Conservation (phyloP, 2,329 filamentous ascomycete genomes). For the Trichoderma sp. region DNA sequence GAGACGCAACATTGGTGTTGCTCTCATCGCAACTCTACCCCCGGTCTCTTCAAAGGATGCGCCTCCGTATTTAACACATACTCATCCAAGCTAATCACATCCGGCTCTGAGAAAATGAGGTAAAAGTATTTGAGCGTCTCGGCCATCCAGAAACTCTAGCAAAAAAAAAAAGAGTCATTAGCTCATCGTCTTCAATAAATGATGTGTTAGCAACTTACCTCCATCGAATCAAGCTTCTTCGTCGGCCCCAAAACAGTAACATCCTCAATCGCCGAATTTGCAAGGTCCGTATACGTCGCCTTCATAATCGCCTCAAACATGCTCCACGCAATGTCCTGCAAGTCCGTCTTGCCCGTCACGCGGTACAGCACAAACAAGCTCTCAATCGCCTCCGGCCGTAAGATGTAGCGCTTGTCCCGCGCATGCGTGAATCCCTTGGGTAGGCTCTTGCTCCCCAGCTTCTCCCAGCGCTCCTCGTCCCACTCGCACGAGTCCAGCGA, state of each 20-base stretch:
- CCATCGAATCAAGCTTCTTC: constrained; percentile 61
- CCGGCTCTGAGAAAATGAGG: constrained; percentile 67
- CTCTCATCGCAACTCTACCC: constrained; percentile 1
- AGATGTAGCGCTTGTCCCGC: constrained; percentile 53
- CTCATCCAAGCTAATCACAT: constrained; percentile 68
- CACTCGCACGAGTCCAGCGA: constrained; percentile 39
- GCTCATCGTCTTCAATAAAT: neutral
- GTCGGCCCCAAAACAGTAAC: constrained; percentile 42
- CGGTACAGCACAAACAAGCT: constrained; percentile 78
- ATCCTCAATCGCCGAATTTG: constrained; percentile 53
- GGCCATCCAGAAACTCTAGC: constrained; percentile 70
- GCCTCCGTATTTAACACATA: constrained; percentile 64
- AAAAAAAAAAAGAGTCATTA: constrained; percentile 10
- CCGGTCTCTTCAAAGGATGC: constrained; percentile 43
- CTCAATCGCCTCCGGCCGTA: constrained; percentile 73
- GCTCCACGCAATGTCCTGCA: constrained; percentile 56
- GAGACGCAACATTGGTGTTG: neutral
- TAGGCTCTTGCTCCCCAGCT: constrained; percentile 36
- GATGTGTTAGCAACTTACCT: constrained; percentile 45
- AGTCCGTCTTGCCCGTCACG: constrained; percentile 52
- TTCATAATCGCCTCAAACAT: constrained; percentile 55
- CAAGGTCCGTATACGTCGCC: constrained; percentile 51
- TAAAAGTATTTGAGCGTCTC: constrained; percentile 80
- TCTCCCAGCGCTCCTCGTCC: constrained; percentile 39
- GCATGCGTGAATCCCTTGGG: constrained; percentile 65